These are phyloP conservation scores for Ceratocystis albifundus DNA, from an alignment of 2,329 filamentous ascomycete genomes.

Conservation along the genomic window DNA sequence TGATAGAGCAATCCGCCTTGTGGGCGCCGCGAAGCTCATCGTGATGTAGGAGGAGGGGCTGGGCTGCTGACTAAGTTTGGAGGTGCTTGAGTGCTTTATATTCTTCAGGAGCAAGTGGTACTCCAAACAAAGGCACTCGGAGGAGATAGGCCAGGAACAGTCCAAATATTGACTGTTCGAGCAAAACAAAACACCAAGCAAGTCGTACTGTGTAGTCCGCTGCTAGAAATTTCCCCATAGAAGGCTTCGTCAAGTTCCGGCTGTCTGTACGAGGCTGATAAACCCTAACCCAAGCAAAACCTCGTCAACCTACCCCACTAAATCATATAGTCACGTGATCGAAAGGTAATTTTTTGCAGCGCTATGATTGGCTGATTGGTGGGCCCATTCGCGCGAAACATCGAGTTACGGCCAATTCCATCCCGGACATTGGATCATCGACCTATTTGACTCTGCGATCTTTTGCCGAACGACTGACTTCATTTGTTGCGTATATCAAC, in stretches of 20 bases:
- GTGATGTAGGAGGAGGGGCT: background rate
- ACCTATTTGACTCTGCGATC: slow-evolving; percentile 8
- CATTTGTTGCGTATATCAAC: background rate
- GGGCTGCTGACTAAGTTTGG: background rate
- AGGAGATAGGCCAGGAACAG: background rate
- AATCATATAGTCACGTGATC: slow-evolving; percentile 6
- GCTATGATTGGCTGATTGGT: slow-evolving; percentile 17
- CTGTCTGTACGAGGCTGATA: background rate
- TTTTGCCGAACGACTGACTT: slow-evolving; percentile 10
- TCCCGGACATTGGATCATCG: slow-evolving; percentile 19
- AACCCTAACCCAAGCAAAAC: background rate
- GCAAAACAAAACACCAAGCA: background rate
- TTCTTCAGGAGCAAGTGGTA: background rate
- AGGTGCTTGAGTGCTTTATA: background rate
- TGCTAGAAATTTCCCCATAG: background rate
- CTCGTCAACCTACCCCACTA: slow-evolving; percentile 12
- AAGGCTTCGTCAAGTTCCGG: background rate
- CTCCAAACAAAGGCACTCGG: no score
- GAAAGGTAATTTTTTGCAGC: background rate
- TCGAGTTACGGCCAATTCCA: slow-evolving; percentile 6
- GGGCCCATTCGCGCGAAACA: background rate
- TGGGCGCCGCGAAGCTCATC: slow-evolving; percentile 26
- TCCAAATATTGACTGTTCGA: background rate
- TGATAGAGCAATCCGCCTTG: slow-evolving; percentile 24
- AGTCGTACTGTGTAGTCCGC: background rate